Base-by-base conservation (phyloP, 139 green algal genomes). In the Dunaliella sp. region DNA sequence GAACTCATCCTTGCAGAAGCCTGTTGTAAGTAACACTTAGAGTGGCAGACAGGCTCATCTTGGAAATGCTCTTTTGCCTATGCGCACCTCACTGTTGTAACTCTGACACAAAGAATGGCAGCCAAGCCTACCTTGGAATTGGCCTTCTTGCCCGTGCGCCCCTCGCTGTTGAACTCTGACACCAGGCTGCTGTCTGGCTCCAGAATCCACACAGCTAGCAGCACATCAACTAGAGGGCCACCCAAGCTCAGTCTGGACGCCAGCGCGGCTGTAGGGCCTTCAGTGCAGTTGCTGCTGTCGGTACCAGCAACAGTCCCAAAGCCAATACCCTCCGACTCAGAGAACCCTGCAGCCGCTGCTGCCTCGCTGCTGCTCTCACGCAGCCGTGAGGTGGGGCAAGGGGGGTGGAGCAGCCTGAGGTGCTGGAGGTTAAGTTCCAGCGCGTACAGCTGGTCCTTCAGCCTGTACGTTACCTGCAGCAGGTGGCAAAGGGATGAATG, bases 171-270 rank as follows among this genome's bases (percentile, higher is more conserved):
- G 48, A 65, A 65, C 48, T 65, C 48, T 26, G 48, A 38, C n/a
- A 34, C 34, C n/a, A 81, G 76, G n/a, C 30, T 2, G 12, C 37
- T 81, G 76, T 34, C 76, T 38, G 76, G 81, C 48, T 95, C 92
- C 0, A 94, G 76, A 83, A 97, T 65, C 92, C 93, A 98, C 28
- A 91, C 81, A 3, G 93, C 90, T 1, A 98, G 87, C 2, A 93
- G 90, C 75, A 96, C 93, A 80, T 98, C 95, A 21, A 98, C 91
- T n/a, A 95, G 26, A 0, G 92, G 91, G 32, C 90, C 85, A 0
- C 25, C 26, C 32, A 94, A 48, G 36, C 83, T 58, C 82, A 90
- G 77, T 48, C 32, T 77, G n/a, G 24, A 0, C 3, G 34, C 3
- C 36, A 74, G 36, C 2, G 48, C 0, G 1, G 36, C 31, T 7